Evolutionary conservation across 768 basidiomycete species (phyloP), one percentile per base, ranked within the genome.

Genomic region (Lentinula lateritia): DNA sequence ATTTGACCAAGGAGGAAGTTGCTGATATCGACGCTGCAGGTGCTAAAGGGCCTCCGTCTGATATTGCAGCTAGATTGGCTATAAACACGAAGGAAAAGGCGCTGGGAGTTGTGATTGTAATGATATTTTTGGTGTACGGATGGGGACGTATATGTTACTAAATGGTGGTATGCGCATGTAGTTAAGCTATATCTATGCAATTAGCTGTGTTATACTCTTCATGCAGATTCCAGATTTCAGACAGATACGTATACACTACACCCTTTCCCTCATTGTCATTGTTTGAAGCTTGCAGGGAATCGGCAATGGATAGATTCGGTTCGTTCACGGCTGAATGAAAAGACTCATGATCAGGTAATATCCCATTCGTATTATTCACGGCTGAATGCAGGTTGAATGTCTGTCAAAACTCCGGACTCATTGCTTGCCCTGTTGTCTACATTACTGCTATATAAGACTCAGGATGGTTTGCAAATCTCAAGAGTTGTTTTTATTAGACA

Each of bases 11-110:
- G 1, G 82, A 82, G 36, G 88, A 89, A 67, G 77, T 89, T 35
- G 76, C 74, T 1, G 83, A 82, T 2, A 88, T 90, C 34, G 87
- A 90, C 63, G 77, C 75, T 45, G 87, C 85, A 0, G 87, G 86
- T 8, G 80, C 80, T 5, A 73, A 79, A 42, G 84, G 83, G 1
- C 80, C 78, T 16, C 80, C 83, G 18, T 54, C 53, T 20, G 13
- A 38, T 15, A 32, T 52, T 10, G 6, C 13, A 5, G 18, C 50
- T 23, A 52, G 50, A 52, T 15, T 52, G 28, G 28, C 12, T 10
- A 52, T 52, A 32, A 36, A 52, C 20, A 52, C 34, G 15, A 52
- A 52, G 50, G 50, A 52, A 36, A 52, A 34, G 32, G 5, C 35
- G 28, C 2, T 52, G 15, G 12, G 28, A 9, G 32, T 18, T 34